These are phyloP conservation scores for Rehmannia glutinosa DNA, from an alignment of 257 asterid genomes.

Conservation along the genomic window DNA sequence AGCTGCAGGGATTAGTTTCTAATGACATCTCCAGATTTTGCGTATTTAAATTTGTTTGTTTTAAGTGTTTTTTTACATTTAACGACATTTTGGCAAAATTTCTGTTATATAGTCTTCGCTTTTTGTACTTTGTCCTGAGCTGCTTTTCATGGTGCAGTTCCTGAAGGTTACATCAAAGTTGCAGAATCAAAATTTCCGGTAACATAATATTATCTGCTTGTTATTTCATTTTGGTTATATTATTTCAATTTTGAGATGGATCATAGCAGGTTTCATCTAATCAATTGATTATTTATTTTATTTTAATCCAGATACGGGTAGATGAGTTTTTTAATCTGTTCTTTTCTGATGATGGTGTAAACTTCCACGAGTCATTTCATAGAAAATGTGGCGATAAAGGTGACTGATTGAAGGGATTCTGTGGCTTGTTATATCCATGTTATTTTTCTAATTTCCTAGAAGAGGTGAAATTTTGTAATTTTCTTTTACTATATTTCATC, in stretches of 20 bases:
- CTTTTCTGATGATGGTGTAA: conserved; percentile 61
- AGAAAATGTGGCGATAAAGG: conserved; percentile 97
- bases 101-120: background rate
- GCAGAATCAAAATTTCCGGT: conserved; percentile 90
- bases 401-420: conserved; percentile 30
- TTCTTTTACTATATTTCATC: conserved; percentile 18
- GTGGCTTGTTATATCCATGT: conserved; percentile 15
- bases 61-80: background rate
- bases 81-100: conserved; percentile 5
- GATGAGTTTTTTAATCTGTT: conserved; percentile 75
- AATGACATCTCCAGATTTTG: too few relatives aligned
- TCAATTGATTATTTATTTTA: conserved; percentile 3
- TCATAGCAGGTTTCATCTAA: conserved; percentile 10
- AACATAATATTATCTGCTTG: conserved; percentile 17
- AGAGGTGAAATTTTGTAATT: conserved; percentile 4
- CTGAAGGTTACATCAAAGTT: conserved; percentile 66
- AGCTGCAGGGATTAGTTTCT: background rate
- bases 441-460: background rate
- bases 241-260: conserved; percentile 7
- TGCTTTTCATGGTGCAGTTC: conserved; percentile 54
- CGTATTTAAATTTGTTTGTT: too few relatives aligned
- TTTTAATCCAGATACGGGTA: conserved; percentile 53
- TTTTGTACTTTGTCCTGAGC: conserved; percentile 8
- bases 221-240: background rate
- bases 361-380: conserved; percentile 72